A percentile compares a stretch with the other conserved stretches of the same genome.
phyloP scores from a whole-genome alignment of 2,329 filamentous ascomycete species.

The Chaetomiaceae sp. region DNA sequence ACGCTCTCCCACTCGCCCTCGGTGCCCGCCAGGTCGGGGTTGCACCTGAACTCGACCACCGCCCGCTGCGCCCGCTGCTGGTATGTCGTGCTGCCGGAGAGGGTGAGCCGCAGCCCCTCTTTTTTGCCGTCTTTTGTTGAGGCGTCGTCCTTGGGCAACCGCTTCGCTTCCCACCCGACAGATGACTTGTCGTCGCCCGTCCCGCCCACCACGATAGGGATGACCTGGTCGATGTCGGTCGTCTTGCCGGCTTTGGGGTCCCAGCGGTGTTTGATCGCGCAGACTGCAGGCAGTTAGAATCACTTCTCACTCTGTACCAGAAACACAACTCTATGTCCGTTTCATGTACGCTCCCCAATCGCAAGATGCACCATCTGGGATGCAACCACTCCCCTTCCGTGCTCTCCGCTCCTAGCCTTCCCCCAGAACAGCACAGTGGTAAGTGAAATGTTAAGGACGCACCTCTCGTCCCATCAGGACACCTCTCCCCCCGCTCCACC shows the following conservation, averaged over 20 bases:
- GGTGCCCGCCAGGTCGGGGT: conserved; percentile 64
- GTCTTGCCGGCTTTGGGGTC: conserved; percentile 43
- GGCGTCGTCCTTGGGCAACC: conserved; percentile 61
- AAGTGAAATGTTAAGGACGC: too few relatives aligned
- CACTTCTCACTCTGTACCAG: too few relatives aligned
- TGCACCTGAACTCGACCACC: conserved; percentile 81
- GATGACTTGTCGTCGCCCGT: conserved; percentile 52
- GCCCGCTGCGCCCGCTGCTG: conserved; percentile 62
- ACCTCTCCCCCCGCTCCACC: conserved; percentile 53
- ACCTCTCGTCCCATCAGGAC: conserved; percentile 67
- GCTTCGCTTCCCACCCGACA: conserved; percentile 62
- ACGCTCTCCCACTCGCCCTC: conserved; percentile 62
- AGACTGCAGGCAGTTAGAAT: conserved; percentile 50
- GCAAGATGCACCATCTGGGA: too few relatives aligned
- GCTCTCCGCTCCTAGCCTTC: too few relatives aligned
- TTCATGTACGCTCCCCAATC: too few relatives aligned
- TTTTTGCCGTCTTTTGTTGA: conserved; percentile 57
- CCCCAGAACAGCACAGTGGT: too few relatives aligned
- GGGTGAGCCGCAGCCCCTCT: conserved; percentile 67
- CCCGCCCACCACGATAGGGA: conserved; percentile 68
- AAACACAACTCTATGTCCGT: not conserved
- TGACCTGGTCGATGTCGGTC: conserved; percentile 51
- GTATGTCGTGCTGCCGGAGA: conserved; percentile 55
- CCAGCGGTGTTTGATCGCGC: conserved; percentile 63
- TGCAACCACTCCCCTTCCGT: too few relatives aligned